A percentile compares a stretch with the other conserved stretches of the same genome.
Evolutionary conservation across 148 eudicot genomes (phyloP).

Genomic region (Vaccinium darrowii): DNA sequence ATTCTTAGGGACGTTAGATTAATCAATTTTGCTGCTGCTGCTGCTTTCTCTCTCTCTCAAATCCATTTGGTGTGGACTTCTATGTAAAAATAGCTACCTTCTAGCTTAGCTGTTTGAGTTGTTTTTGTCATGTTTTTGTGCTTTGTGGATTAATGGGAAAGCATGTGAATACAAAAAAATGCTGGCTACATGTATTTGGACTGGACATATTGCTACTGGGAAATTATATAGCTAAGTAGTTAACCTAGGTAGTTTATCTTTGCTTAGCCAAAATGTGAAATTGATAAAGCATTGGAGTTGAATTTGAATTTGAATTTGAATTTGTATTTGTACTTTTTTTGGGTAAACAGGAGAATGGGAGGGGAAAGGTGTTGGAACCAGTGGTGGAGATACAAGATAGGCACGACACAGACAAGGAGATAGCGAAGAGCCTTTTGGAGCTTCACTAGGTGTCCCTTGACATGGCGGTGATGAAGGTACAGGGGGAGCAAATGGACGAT

Average conservation of each 20-base stretch:
- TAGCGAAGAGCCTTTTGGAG: constrained; percentile 75
- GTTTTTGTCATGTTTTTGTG: background rate
- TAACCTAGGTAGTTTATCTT: no score
- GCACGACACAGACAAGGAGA: constrained; percentile 78
- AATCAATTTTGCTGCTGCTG: no score
- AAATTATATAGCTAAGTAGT: no score
- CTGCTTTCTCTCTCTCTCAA: no score
- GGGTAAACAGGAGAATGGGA: constrained; percentile 65
- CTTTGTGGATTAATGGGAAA: background rate
- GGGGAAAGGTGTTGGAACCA: constrained; percentile 83
- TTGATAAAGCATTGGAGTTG: background rate
- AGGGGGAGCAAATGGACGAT: constrained; percentile 89
- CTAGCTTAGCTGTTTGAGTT: background rate
- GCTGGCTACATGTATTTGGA: no score
- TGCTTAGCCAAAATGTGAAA: no score
- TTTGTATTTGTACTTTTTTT: background rate
- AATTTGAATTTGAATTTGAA: background rate
- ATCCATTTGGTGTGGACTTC: background rate
- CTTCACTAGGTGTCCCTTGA: constrained; percentile 86
- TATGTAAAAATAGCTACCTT: background rate
- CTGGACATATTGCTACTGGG: no score
- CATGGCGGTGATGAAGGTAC: constrained; percentile 93
- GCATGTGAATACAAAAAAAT: no score
- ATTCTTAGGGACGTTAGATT: no score
- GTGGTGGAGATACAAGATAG: constrained; percentile 92